A percentile compares a stretch with the other conserved stretches of the same genome.
These are phyloP conservation scores for Croton setiger DNA, from an alignment of 441 rosid genomes.

Conservation along the genomic window DNA sequence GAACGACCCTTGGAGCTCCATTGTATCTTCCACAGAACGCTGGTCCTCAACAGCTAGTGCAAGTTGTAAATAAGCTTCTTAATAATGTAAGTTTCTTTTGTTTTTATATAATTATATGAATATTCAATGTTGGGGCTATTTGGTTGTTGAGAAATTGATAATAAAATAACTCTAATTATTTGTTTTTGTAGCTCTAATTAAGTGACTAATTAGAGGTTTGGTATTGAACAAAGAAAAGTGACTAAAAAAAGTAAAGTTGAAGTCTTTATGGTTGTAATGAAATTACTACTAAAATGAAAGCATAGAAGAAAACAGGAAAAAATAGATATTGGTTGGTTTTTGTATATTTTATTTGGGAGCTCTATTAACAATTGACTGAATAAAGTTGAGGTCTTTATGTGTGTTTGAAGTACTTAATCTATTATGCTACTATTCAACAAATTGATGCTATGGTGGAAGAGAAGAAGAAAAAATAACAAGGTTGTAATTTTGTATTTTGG, in stretches of 20 bases:
- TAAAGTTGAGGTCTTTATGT: background rate
- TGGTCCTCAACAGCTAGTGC: conserved; percentile 84
- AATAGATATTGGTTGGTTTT: too few relatives aligned
- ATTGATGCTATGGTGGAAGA: background rate
- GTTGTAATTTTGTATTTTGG: conserved; percentile 8
- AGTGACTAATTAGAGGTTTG: background rate
- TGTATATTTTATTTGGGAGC: background rate
- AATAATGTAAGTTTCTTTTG: conserved; percentile 53
- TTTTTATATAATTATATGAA: background rate
- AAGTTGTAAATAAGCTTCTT: conserved; percentile 83
- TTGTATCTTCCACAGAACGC: conserved; percentile 83
- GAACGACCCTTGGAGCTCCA: conserved; percentile 61
- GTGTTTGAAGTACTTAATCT: background rate
- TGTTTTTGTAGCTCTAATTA: background rate
- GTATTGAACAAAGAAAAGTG: background rate
- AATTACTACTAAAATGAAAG: too few relatives aligned
- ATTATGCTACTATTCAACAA: background rate
- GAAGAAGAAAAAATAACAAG: background rate
- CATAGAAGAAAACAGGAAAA: too few relatives aligned
- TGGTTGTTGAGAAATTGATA: conserved; percentile 1
- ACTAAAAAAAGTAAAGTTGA: background rate
- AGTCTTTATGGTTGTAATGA: background rate
- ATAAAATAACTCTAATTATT: background rate
- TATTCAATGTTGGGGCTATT: conserved; percentile 4
- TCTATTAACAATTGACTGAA: too few relatives aligned